These are phyloP conservation scores for Carex littledalei DNA, from an alignment of 176 grass and related monocot species.

Conservation along the genomic window DNA sequence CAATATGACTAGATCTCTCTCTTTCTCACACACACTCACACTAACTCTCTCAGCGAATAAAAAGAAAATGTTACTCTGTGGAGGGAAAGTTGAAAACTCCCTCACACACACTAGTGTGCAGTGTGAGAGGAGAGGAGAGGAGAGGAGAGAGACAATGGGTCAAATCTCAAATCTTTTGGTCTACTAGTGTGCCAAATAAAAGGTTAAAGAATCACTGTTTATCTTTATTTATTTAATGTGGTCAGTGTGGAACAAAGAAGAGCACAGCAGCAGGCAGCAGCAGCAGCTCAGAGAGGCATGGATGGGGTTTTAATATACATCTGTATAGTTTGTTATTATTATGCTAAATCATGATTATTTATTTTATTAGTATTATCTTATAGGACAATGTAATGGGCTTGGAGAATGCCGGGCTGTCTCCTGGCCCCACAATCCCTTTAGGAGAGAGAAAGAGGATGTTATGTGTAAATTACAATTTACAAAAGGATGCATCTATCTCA, in stretches of 20 bases:
- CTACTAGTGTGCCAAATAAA: slow-evolving; percentile 24
- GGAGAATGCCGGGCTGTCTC: slow-evolving; percentile 16
- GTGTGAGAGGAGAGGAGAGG: slow-evolving; percentile 4
- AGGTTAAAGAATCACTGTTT: neutral
- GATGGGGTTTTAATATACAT: neutral
- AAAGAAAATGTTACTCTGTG: slow-evolving; percentile 1
- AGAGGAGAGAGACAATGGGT: slow-evolving; percentile 11
- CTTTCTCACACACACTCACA: slow-evolving; percentile 22
- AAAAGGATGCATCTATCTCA: neutral
- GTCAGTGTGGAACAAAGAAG: neutral
- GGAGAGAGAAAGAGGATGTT: slow-evolving; percentile 20
- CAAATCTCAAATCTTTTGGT: slow-evolving; percentile 25
- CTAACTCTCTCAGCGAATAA: neutral
- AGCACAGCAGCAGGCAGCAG: neutral
- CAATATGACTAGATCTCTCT: slow-evolving; percentile 11
- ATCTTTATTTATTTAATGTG: neutral
- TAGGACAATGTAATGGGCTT: slow-evolving; percentile 1
- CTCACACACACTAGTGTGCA: slow-evolving; percentile 22
- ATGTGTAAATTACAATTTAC: neutral
- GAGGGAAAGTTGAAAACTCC: slow-evolving; percentile 26
- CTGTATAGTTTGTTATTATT: neutral
- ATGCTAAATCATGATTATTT: slow-evolving; percentile 5
- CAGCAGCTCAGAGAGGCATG: neutral
- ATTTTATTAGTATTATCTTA: neutral
- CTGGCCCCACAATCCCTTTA: neutral